These are phyloP conservation scores for Pseudocercospora musae DNA, from an alignment of 2,329 filamentous ascomycete species.

Conservation along the genomic window DNA sequence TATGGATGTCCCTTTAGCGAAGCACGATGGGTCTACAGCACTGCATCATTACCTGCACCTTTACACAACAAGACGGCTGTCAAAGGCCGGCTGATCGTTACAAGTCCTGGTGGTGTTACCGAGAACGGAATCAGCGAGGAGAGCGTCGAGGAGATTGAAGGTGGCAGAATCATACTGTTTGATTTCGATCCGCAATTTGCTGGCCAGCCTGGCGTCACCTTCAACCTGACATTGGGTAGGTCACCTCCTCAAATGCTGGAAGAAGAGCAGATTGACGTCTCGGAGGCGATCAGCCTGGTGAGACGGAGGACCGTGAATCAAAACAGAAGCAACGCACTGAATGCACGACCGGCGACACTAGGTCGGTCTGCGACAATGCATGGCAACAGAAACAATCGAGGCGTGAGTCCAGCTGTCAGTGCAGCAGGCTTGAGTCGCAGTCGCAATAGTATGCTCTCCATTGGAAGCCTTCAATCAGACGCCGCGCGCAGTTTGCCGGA, in stretches of 20 bases:
- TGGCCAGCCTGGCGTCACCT: slow-evolving; percentile 38
- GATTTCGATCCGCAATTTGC: slow-evolving; percentile 28
- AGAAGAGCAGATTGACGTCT: slow-evolving; percentile 35
- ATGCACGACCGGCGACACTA: slow-evolving; percentile 32
- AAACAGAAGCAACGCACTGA: slow-evolving; percentile 31
- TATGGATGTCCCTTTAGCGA: slow-evolving; percentile 39
- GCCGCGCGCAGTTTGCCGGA: slow-evolving; percentile 31
- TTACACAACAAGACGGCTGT: slow-evolving; percentile 26
- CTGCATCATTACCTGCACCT: slow-evolving; percentile 29
- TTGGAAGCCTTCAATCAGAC: slow-evolving; percentile 29
- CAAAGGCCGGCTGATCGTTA: slow-evolving; percentile 36
- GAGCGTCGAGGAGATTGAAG: slow-evolving; percentile 36
- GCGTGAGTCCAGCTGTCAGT: slow-evolving; percentile 19
- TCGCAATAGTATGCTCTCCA: slow-evolving; percentile 27
- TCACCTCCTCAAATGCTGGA: slow-evolving; percentile 35
- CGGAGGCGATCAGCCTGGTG: slow-evolving; percentile 36
- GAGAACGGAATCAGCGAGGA: slow-evolving; percentile 31
- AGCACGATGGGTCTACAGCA: slow-evolving; percentile 36
- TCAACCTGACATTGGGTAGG: slow-evolving; percentile 35
- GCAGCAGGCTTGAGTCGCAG: slow-evolving; percentile 6
- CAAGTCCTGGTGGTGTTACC: slow-evolving; percentile 36
- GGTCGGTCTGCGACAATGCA: slow-evolving; percentile 36
- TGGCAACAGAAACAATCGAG: slow-evolving; percentile 16
- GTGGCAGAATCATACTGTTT: slow-evolving; percentile 37
- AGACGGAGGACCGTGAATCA: slow-evolving; percentile 37